These are phyloP conservation scores for Stephania japonica DNA, from an alignment of 164 flowering plant species.

Conservation along the genomic window DNA sequence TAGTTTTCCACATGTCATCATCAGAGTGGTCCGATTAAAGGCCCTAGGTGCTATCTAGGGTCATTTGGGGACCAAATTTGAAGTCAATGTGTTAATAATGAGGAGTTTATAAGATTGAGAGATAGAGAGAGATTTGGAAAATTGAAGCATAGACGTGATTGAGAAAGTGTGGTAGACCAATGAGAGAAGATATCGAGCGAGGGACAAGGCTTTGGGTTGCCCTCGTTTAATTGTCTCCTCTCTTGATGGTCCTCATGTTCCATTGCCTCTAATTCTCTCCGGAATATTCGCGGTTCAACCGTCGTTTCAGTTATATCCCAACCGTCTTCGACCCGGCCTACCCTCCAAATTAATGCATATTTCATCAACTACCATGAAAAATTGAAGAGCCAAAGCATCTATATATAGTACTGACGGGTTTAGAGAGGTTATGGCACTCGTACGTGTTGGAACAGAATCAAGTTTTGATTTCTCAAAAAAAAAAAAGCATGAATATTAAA, in stretches of 20 bases:
- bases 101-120: neutral
- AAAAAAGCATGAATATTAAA: no score
- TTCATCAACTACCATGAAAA: no score
- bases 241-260: neutral
- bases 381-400: no score
- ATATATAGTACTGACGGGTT: no score
- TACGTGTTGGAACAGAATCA: no score
- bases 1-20: neutral
- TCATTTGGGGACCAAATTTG: neutral
- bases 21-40: neutral
- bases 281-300: conserved; percentile 3
- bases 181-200: neutral
- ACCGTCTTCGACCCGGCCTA: no score
- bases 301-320: neutral
- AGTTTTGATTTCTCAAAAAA: no score
- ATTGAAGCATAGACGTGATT: neutral
- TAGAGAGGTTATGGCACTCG: no score
- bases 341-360: no score
- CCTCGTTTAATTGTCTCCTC: neutral
- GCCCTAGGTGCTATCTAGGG: neutral
- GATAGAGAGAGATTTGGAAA: neutral
- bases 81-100: neutral
- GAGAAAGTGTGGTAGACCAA: neutral
- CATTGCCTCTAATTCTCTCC: neutral
- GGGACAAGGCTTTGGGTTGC: conserved; percentile 1